phyloP scores from a whole-genome alignment of 345 rosid genomes.

The Salix exigua region DNA sequence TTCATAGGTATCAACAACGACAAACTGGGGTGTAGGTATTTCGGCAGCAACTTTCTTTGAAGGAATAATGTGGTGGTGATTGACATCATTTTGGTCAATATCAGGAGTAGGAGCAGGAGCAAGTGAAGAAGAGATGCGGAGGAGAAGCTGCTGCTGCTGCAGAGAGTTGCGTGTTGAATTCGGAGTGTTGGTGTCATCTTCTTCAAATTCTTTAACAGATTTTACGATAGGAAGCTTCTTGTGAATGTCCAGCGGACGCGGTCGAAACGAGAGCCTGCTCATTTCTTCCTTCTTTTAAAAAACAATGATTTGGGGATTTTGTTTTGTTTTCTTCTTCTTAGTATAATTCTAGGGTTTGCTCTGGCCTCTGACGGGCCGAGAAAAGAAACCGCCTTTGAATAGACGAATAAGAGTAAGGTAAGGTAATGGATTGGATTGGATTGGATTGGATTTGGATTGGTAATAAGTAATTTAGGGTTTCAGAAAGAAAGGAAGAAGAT shows the following conservation, averaged over 20 bases:
- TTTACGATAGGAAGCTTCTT: conserved; percentile 93
- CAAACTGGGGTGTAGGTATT: conserved; percentile 89
- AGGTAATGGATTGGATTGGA: neutral
- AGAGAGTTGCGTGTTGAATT: conserved; percentile 73
- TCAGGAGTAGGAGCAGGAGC: neutral
- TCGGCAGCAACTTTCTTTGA: conserved; percentile 72
- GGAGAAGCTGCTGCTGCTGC: conserved; percentile 36
- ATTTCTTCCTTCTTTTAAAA: conserved; percentile 28
- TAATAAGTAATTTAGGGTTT: neutral
- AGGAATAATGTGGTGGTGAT: conserved; percentile 51
- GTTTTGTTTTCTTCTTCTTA: neutral
- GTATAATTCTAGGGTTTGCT: neutral
- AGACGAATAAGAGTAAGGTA: neutral
- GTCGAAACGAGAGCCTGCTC: conserved; percentile 95
- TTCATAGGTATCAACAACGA: conserved; percentile 85
- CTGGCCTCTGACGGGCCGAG: neutral
- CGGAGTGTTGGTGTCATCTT: conserved; percentile 63
- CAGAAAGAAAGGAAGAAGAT: neutral
- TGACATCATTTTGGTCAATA: conserved; percentile 33
- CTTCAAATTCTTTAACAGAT: conserved; percentile 88
- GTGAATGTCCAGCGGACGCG: conserved; percentile 93
- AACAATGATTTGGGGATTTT: neutral
- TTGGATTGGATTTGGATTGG: neutral
- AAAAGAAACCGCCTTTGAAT: neutral
- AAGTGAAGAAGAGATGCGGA: conserved; percentile 32